Percentiles rank a stretch among this genome's conserved stretches.
These are phyloP conservation scores for Podaxis carcinomalis DNA, from an alignment of 768 basidiomycete genomes.

Conservation along the genomic window DNA sequence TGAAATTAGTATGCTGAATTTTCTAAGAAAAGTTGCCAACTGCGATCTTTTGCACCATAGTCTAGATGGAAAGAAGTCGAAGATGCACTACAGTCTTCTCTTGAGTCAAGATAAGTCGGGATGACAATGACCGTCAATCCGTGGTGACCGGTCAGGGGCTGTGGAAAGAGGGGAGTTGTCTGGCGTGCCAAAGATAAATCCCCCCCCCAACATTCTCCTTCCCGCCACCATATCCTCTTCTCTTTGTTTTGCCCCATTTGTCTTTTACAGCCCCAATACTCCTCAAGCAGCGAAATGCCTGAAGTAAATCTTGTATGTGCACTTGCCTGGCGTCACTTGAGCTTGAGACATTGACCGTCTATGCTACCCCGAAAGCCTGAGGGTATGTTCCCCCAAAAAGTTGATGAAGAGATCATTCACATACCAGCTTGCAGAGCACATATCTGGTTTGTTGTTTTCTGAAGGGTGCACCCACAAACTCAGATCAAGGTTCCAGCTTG, in stretches of 20 bases:
- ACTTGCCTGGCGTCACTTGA: background rate
- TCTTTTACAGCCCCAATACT: background rate
- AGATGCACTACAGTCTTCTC: background rate
- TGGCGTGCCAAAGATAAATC: background rate
- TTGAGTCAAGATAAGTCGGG: background rate
- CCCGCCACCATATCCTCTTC: background rate
- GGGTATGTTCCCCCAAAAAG: background rate
- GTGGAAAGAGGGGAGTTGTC: background rate
- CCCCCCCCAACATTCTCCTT: background rate
- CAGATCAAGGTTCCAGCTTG: constrained; percentile 47
- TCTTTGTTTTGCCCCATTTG: background rate
- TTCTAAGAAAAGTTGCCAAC: too few species aligned
- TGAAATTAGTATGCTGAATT: too few species aligned
- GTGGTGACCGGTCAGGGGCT: background rate
- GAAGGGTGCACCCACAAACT: background rate
- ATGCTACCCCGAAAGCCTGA: background rate
- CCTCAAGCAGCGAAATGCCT: background rate
- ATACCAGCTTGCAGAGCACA: background rate
- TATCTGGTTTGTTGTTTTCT: constrained; percentile 5
- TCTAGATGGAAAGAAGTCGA: background rate
- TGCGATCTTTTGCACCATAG: background rate
- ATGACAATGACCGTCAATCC: background rate
- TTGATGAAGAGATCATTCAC: background rate
- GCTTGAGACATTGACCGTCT: background rate
- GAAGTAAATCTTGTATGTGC: background rate